Conservation (phyloP, 2,329 filamentous ascomycete species). For the Beauveria australis region DNA sequence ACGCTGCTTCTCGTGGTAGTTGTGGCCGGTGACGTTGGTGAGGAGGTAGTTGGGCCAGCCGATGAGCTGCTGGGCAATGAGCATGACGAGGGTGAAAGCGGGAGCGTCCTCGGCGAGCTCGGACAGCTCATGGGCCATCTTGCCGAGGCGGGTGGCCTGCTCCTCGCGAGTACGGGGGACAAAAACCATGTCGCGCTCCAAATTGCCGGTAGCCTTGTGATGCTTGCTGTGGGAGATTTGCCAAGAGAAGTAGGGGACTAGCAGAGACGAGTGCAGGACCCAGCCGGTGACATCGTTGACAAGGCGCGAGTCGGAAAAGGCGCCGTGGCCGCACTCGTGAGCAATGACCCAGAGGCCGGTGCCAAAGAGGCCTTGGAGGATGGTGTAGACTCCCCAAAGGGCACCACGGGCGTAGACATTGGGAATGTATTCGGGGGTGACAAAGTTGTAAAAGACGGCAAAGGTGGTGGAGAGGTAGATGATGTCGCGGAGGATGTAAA, state of each 20-base stretch:
- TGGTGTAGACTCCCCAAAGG: conserved; percentile 58
- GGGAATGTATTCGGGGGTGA: conserved; percentile 77
- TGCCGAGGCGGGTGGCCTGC: conserved; percentile 68
- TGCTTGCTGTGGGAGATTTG: conserved; percentile 99
- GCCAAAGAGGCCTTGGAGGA: conserved; percentile 85
- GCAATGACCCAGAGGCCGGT: conserved; percentile 95
- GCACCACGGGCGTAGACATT: conserved; percentile 56
- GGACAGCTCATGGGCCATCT: conserved; percentile 68
- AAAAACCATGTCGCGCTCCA: conserved; percentile 99
- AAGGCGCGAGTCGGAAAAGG: conserved; percentile 86
- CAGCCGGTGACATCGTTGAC: conserved; percentile 91
- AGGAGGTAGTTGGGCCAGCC: conserved; percentile 92
- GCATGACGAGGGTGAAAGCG: conserved; percentile 64
- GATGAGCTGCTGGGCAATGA: conserved; percentile 77
- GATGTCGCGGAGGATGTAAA: conserved; percentile 80
- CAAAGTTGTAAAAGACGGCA: conserved; percentile 79
- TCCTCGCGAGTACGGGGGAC: conserved; percentile 84
- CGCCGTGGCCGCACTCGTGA: conserved; percentile 95
- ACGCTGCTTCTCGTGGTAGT: conserved; percentile 81
- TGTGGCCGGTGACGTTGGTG: conserved; percentile 91
- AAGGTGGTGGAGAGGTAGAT: conserved; percentile 67
- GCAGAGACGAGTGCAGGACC: conserved; percentile 77
- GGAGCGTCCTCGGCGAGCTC: conserved; percentile 95
- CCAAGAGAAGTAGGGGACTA: conserved; percentile 99
- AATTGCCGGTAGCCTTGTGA: conserved; percentile 96